Evolutionary conservation across 257 asterid genomes (phyloP), one percentile per base, ranked within the genome.

Genomic region (Scutellaria galericulata): DNA sequence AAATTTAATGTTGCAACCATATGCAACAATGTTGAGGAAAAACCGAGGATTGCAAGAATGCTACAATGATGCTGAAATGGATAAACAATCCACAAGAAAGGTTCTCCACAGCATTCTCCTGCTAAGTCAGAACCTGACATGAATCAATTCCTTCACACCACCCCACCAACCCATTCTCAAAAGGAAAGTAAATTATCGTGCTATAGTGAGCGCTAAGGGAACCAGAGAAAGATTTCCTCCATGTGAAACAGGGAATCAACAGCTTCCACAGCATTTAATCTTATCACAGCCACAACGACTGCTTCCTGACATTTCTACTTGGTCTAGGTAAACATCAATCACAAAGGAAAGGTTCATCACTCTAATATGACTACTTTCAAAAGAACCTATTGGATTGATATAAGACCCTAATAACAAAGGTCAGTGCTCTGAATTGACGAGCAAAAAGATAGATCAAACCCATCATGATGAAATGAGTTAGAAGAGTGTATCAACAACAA

Each of bases 21-120:
- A 56, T 58, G 44, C 37, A 15, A 58, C 4, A 5, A 22, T 57
- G 64, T 18, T 31, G 15, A 39, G 62, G 11, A 22, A 40, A 20
- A 37, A 22, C 12, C 20, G 64, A 24, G 48, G 58, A 75, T 66
- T 9, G 54, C 69, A 66, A 37, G 45, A 57, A 58, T 67, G 64
- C 39, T 22, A 56, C 22, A 68, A 40, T 22, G 15, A 52, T 18
- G 46, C 39, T 13, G 10, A 9, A 68, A 68, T 10, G 18, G 11
- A 54, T 53, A 6, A 44, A 31, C 57, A 47, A 61, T 9, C 42
- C 48, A 59, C 20, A 11, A 45, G 41, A 65, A 39, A 54, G 72
- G 20, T 63, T 73, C 52, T 52, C 27, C 27, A 24, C 2, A 24
- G 27, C 2, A 24, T 1, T 24, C 27, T 24, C 27, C 2, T 24